Evolutionary conservation across 2,329 filamentous ascomycete species (phyloP).

Genomic region (Triangularia setosa): DNA sequence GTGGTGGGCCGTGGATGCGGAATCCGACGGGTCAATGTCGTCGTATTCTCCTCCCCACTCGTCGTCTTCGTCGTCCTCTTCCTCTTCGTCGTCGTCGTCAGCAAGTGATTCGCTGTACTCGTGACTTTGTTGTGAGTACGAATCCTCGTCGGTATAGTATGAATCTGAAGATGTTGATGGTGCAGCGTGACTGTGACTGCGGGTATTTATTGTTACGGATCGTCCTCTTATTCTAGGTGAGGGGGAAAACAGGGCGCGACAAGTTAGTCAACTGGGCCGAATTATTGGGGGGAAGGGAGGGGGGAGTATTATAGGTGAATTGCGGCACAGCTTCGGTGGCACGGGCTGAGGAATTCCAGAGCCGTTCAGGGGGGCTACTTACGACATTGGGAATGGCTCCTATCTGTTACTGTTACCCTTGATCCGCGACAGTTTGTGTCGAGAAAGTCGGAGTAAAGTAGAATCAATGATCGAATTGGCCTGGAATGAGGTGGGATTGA

Average conservation of each 20-base stretch:
- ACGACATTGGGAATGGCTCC: constrained; percentile 32
- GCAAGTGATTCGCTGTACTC: constrained; percentile 32
- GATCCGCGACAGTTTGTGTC: constrained; percentile 43
- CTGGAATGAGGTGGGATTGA: not conserved
- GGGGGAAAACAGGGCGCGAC: not conserved
- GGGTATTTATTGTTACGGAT: constrained; percentile 26
- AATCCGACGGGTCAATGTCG: constrained; percentile 56
- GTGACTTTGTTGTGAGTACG: constrained; percentile 36
- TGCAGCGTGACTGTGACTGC: constrained; percentile 22
- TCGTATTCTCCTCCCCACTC: constrained; percentile 42
- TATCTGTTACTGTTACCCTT: constrained; percentile 34
- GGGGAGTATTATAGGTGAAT: constrained; percentile 5
- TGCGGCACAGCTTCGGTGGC: constrained; percentile 22
- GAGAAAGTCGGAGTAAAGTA: constrained; percentile 45
- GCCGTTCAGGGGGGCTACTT: constrained; percentile 6
- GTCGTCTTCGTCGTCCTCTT: constrained; percentile 42
- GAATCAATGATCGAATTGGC: constrained; percentile 10
- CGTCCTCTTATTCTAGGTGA: constrained; percentile 17
- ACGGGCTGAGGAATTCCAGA: constrained; percentile 8
- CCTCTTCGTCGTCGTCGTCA: constrained; percentile 36
- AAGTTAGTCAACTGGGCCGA: constrained; percentile 2
- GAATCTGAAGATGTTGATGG: constrained; percentile 29
- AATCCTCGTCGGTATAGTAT: constrained; percentile 37
- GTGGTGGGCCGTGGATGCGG: constrained; percentile 46
- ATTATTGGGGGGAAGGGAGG: not conserved